Conservation (phyloP, 176 grass and related monocot species). For the Juncus inflexus region DNA sequence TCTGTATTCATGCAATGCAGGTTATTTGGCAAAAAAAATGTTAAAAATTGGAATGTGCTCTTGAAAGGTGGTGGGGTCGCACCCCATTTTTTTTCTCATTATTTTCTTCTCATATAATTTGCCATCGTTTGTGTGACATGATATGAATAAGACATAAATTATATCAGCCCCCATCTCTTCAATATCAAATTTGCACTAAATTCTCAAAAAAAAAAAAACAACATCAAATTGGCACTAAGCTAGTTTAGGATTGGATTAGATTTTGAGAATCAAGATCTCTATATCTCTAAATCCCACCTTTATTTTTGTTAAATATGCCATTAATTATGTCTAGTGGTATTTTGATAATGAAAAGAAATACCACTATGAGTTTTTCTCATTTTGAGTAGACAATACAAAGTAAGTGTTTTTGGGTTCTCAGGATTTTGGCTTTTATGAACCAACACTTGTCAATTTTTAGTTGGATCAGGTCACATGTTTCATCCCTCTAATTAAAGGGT, state of each 20-base stretch:
- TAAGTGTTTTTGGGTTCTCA: background rate
- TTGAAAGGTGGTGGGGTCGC: background rate
- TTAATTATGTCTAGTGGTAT: constrained; percentile 11
- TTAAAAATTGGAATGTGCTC: constrained; percentile 7
- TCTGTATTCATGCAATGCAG: too few relatives aligned
- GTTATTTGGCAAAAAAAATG: background rate
- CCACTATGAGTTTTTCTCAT: background rate
- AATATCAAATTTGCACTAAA: constrained; percentile 11
- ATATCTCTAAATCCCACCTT: background rate
- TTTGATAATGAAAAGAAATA: constrained; percentile 1
- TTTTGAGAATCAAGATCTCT: background rate
- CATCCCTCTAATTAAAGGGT: background rate
- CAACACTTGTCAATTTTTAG: constrained; percentile 13
- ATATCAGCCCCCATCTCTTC: background rate
- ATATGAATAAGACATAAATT: constrained; percentile 6
- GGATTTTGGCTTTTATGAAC: background rate
- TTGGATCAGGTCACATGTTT: constrained; percentile 26
- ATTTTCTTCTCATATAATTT: constrained; percentile 10
- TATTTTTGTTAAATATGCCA: background rate
- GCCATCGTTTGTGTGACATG: constrained; percentile 17
- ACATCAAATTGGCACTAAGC: constrained; percentile 5
- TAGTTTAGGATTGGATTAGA: constrained; percentile 9
- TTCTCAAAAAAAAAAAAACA: too few relatives aligned
- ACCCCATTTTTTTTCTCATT: constrained; percentile 13
- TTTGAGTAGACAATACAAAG: background rate